Conservation (phyloP, 768 basidiomycete species). For the Tylopilus intermedius region DNA sequence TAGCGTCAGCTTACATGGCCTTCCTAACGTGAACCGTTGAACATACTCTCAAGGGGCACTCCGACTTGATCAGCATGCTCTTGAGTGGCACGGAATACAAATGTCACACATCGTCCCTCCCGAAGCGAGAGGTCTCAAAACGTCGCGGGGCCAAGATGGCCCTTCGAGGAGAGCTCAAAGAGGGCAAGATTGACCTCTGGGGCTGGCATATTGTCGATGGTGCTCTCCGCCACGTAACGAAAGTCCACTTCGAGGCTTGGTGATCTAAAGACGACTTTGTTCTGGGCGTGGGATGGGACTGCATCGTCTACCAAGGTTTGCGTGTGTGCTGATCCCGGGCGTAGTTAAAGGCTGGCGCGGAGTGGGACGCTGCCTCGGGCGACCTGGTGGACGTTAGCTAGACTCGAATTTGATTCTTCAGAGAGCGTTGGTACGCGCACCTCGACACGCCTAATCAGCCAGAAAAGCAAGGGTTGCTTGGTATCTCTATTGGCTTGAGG, state of each 20-base stretch:
- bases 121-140: constrained; percentile 53
- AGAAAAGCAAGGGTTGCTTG: constrained; percentile 66
- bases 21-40: background rate
- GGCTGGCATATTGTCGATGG: constrained; percentile 42
- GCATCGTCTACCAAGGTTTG: constrained; percentile 48
- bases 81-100: constrained; percentile 60
- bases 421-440: constrained; percentile 24
- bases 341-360: constrained; percentile 91
- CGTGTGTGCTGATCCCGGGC: constrained; percentile 73
- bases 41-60: constrained; percentile 40
- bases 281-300: constrained; percentile 36
- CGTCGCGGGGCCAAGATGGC: constrained; percentile 69
- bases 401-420: background rate
- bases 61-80: constrained; percentile 42
- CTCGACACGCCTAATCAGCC: constrained; percentile 83
- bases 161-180: constrained; percentile 63
- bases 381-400: constrained; percentile 37
- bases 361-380: constrained; percentile 82
- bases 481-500: constrained; percentile 42
- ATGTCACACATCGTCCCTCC: constrained; percentile 90
- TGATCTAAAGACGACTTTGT: constrained; percentile 62
- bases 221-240: constrained; percentile 62
- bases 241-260: constrained; percentile 62
- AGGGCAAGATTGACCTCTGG: constrained; percentile 56
- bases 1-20: constrained; percentile 1